These are phyloP conservation scores for Raddia guianensis DNA, from an alignment of 176 grass and related monocot species.

Conservation along the genomic window DNA sequence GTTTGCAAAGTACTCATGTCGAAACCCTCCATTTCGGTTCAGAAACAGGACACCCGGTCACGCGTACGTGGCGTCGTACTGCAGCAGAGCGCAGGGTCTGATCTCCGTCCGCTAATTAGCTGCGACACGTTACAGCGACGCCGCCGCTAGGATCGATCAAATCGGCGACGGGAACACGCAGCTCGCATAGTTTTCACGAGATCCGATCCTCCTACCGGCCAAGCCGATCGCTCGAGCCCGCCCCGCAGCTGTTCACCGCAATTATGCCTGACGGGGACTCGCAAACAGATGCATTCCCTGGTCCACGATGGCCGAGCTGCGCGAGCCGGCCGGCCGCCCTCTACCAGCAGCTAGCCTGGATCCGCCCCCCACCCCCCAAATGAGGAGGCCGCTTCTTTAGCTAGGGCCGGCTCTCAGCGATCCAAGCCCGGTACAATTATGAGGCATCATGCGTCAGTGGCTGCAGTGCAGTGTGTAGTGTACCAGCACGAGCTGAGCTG, in stretches of 20 bases:
- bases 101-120: not conserved
- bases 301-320: not conserved
- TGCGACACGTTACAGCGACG: not conserved
- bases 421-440: constrained; percentile 37
- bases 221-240: not conserved
- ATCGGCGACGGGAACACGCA: not conserved
- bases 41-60: not conserved
- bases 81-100: not conserved
- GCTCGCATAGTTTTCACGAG: constrained; percentile 32
- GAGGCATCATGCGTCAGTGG: constrained; percentile 28
- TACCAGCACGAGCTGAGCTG: not conserved
- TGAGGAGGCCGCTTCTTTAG: not conserved
- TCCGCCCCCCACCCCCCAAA: too few relatives aligned
- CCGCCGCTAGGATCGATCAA: not conserved
- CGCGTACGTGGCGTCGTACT: not conserved
- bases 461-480: not conserved
- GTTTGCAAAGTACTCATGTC: not conserved
- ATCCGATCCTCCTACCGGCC: constrained; percentile 42
- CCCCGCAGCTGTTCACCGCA: constrained; percentile 17
- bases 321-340: too few relatives aligned
- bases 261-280: constrained; percentile 38
- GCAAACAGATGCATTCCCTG: constrained; percentile 39
- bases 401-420: not conserved
- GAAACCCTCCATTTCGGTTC: not conserved
- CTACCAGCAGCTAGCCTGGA: constrained; percentile 51